Percentiles rank a stretch among this genome's conserved stretches.
phyloP scores from a whole-genome alignment of 2,329 filamentous ascomycete species.

The Penicillium sp. region DNA sequence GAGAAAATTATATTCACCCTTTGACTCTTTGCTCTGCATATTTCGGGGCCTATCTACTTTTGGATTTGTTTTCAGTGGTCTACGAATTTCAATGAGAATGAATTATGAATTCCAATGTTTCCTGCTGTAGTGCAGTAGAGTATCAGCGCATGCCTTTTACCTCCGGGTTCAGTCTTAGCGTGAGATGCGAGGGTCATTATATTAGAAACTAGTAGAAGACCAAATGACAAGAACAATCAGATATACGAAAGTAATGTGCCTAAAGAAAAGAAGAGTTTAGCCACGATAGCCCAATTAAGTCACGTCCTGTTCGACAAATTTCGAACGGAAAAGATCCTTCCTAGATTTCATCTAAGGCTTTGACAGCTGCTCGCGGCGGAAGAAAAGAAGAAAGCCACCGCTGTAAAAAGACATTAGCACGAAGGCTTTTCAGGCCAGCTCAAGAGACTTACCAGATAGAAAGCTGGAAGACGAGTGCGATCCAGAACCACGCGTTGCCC shows the following conservation, averaged over 20 bases:
- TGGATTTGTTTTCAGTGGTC: constrained; percentile 10
- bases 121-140: neutral
- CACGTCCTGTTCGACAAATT: neutral
- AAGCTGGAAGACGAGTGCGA: constrained; percentile 58
- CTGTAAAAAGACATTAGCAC: constrained; percentile 18
- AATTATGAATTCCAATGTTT: constrained; percentile 18
- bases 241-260: neutral
- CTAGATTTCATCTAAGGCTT: constrained; percentile 34
- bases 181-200: constrained; percentile 2
- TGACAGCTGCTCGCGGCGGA: constrained; percentile 46
- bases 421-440: neutral
- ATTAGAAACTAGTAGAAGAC: constrained; percentile 6
- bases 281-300: neutral
- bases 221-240: neutral
- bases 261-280: neutral
- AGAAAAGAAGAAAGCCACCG: constrained; percentile 44
- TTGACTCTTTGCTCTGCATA: constrained; percentile 9
- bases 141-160: constrained; percentile 1
- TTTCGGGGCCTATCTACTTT: constrained; percentile 8
- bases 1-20: constrained; percentile 22
- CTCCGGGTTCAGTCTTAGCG: neutral
- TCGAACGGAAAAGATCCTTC: neutral
- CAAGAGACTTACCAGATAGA: constrained; percentile 56
- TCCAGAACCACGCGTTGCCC: constrained; percentile 59
- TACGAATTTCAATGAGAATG: constrained; percentile 26